phyloP scores from a whole-genome alignment of 306 rosid genomes.

The Ormosia emarginata region DNA sequence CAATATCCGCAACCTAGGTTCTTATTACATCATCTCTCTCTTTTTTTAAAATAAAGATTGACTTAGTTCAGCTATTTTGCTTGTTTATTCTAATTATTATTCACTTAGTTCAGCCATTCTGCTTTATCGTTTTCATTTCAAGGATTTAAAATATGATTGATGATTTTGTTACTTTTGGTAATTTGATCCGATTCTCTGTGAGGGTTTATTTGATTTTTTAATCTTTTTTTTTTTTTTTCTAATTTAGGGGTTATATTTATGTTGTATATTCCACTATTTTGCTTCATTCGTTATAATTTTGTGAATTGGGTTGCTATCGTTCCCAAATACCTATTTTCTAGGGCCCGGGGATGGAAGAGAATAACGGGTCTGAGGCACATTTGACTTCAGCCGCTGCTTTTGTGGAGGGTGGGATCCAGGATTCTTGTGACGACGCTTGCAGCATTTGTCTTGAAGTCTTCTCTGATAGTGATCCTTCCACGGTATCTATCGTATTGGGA shows the following conservation, averaged over 20 bases:
- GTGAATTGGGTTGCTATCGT: neutral
- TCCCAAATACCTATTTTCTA: neutral
- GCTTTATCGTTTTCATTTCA: too few relatives aligned
- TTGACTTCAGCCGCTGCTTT: conserved; percentile 93
- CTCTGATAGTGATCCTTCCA: conserved; percentile 82
- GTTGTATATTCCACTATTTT: neutral
- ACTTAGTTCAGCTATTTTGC: too few relatives aligned
- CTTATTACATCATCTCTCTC: too few relatives aligned
- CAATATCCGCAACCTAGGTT: too few relatives aligned
- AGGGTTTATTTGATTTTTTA: too few relatives aligned
- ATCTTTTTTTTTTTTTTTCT: too few relatives aligned
- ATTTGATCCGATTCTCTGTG: too few relatives aligned
- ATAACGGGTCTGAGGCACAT: conserved; percentile 53
- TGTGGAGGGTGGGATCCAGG: conserved; percentile 97
- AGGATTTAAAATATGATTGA: too few relatives aligned
- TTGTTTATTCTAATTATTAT: too few relatives aligned
- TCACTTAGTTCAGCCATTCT: too few relatives aligned
- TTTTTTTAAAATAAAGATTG: too few relatives aligned
- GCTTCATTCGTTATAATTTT: neutral
- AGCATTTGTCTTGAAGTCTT: conserved; percentile 93
- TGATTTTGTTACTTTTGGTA: too few relatives aligned
- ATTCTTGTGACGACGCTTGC: conserved; percentile 92
- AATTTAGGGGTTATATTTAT: neutral
- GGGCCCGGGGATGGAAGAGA: conserved; percentile 32
- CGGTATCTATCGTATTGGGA: conserved; percentile 31